Conservation (phyloP, 306 rosid species). For the Quercus bicolor region DNA sequence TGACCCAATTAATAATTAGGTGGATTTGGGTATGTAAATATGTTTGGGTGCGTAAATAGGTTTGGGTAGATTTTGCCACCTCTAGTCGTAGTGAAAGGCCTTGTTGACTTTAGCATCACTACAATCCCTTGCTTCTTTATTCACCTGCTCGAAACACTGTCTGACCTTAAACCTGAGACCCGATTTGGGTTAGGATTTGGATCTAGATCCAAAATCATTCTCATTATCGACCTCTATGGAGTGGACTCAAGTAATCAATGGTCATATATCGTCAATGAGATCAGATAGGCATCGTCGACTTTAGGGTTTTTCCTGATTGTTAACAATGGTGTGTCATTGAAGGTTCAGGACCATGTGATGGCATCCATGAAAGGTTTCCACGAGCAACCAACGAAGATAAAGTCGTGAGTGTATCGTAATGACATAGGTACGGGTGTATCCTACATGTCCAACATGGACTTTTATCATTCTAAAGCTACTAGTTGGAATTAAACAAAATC, state of each 20-base stretch:
- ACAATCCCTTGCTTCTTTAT: no score
- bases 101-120: no score
- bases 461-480: constrained; percentile 39
- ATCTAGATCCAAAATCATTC: constrained; percentile 21
- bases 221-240: constrained; percentile 43
- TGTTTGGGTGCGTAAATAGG: no score
- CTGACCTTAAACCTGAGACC: neutral
- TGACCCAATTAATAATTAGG: no score
- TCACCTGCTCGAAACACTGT: constrained; percentile 39
- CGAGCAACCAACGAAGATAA: constrained; percentile 45
- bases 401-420: constrained; percentile 38
- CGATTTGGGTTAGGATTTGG: neutral
- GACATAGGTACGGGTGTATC: constrained; percentile 23
- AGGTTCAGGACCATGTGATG: neutral
- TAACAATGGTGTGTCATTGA: constrained; percentile 42
- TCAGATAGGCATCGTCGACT: constrained; percentile 37
- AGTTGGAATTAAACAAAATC: constrained; percentile 43
- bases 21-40: no score
- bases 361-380: constrained; percentile 36
- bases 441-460: constrained; percentile 44
- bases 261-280: constrained; percentile 14
- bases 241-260: constrained; percentile 1
- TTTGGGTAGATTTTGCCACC: no score
- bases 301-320: constrained; percentile 56
- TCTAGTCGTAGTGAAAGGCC: no score